Evolutionary conservation across 345 rosid species (phyloP).

Genomic region (Syzygium jambos): DNA sequence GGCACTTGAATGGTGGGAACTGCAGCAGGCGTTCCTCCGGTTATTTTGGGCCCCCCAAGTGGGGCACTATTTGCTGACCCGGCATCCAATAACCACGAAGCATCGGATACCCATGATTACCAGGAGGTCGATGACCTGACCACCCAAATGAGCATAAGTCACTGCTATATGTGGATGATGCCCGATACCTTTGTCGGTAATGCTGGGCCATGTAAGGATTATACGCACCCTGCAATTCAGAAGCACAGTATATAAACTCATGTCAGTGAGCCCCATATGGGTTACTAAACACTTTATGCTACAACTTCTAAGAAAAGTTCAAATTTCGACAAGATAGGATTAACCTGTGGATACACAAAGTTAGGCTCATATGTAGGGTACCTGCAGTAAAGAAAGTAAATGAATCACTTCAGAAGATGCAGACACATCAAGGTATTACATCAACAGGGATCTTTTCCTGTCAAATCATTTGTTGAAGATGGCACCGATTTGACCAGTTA

Average conservation of each 20-base stretch:
- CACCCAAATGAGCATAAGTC: conserved; percentile 13
- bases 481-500: not conserved
- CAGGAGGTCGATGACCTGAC: conserved; percentile 8
- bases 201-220: conserved; percentile 20
- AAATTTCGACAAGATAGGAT: not conserved
- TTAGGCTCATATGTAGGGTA: conserved; percentile 19
- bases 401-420: not conserved
- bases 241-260: not conserved
- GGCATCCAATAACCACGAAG: conserved; percentile 7
- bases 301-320: not conserved
- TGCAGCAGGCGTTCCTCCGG: conserved; percentile 10
- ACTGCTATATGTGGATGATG: conserved; percentile 7
- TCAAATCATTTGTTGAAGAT: not conserved
- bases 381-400: conserved; percentile 9
- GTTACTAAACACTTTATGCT: not conserved
- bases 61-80: conserved; percentile 15
- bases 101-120: conserved; percentile 10
- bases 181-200: conserved; percentile 13
- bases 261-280: not conserved
- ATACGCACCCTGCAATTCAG: conserved; percentile 8
- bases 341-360: conserved; percentile 18
- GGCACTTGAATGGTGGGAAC: conserved; percentile 18
- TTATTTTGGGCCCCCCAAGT: conserved; percentile 8
- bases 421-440: not conserved
- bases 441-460: not conserved